A percentile compares a stretch with the other conserved stretches of the same genome.
These are phyloP conservation scores for Bocquillonia castaneifolia DNA, from an alignment of 441 rosid genomes.

Conservation along the genomic window DNA sequence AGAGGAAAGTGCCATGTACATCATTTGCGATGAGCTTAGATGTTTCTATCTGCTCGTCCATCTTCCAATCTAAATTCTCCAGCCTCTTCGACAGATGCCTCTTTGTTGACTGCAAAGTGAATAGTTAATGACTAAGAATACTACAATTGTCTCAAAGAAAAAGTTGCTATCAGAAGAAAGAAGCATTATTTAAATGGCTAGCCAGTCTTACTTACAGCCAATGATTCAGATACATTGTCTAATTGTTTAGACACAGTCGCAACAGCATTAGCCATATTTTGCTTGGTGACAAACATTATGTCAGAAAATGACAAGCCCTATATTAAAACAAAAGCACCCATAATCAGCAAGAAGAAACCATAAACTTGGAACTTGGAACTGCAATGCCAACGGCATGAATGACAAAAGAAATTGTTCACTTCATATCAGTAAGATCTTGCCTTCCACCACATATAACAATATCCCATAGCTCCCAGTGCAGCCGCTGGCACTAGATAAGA, in stretches of 20 bases:
- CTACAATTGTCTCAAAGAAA: slow-evolving; percentile 12
- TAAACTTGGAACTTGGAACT: slow-evolving; percentile 7
- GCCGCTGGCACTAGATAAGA: slow-evolving; percentile 89
- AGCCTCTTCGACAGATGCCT: slow-evolving; percentile 66
- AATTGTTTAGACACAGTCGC: slow-evolving; percentile 68
- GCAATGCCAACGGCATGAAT: background rate
- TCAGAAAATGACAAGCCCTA: slow-evolving; percentile 90
- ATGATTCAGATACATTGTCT: slow-evolving; percentile 62
- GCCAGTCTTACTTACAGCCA: slow-evolving; percentile 50
- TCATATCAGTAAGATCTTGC: slow-evolving; percentile 32
- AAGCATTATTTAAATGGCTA: background rate
- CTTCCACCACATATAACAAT: slow-evolving; percentile 97
- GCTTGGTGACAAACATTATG: slow-evolving; percentile 82
- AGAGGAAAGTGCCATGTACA: slow-evolving; percentile 35
- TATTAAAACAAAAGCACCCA: slow-evolving; percentile 20
- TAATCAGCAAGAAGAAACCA: slow-evolving; percentile 8
- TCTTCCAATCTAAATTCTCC: slow-evolving; percentile 74
- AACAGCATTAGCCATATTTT: slow-evolving; percentile 81
- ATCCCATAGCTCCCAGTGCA: slow-evolving; percentile 88
- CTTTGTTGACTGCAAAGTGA: slow-evolving; percentile 63
- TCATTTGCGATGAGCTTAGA: slow-evolving; percentile 61
- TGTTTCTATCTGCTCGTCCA: slow-evolving; percentile 68
- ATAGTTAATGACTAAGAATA: slow-evolving; percentile 16
- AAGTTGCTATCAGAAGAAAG: slow-evolving; percentile 16
- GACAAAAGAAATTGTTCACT: slow-evolving; percentile 12